Evolutionary conservation across 192 early-diverging fungal genomes (phyloP).

Genomic region (Coemansia sp.): DNA sequence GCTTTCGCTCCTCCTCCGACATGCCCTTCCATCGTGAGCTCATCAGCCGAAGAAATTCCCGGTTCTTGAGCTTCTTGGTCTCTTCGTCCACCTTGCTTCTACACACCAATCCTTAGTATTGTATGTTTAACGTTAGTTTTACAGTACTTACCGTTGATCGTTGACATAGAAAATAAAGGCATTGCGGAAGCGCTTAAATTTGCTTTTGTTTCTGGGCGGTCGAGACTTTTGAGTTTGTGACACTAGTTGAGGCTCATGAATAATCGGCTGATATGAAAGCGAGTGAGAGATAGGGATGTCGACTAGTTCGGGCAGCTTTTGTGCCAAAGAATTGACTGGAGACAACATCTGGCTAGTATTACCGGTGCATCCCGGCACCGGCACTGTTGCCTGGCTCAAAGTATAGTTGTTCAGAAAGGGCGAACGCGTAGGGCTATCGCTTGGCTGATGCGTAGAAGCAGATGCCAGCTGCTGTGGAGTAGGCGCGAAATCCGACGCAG

Average conservation of each 20-base stretch:
- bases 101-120: neutral
- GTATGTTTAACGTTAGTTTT: too few relatives aligned
- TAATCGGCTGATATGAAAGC: conserved; percentile 16
- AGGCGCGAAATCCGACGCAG: conserved; percentile 1
- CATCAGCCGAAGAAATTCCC: conserved; percentile 55
- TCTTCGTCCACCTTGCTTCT: conserved; percentile 45
- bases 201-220: conserved; percentile 49
- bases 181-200: conserved; percentile 57
- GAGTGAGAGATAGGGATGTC: conserved; percentile 23
- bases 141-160: conserved; percentile 46
- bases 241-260: neutral
- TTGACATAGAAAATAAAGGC: conserved; percentile 57
- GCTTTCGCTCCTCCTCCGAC: conserved; percentile 38
- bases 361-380: too few relatives aligned
- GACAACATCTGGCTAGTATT: too few relatives aligned
- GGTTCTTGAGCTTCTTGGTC: conserved; percentile 52
- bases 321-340: neutral
- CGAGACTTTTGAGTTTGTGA: conserved; percentile 17
- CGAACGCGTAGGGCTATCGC: neutral
- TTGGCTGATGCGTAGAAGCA: conserved; percentile 1
- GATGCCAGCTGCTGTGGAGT: neutral
- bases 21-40: conserved; percentile 51
- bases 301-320: conserved; percentile 9
- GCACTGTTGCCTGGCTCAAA: neutral
- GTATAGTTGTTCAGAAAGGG: neutral